Evolutionary conservation across 306 rosid genomes (phyloP).

Genomic region (Trichosanthes cucumerina): DNA sequence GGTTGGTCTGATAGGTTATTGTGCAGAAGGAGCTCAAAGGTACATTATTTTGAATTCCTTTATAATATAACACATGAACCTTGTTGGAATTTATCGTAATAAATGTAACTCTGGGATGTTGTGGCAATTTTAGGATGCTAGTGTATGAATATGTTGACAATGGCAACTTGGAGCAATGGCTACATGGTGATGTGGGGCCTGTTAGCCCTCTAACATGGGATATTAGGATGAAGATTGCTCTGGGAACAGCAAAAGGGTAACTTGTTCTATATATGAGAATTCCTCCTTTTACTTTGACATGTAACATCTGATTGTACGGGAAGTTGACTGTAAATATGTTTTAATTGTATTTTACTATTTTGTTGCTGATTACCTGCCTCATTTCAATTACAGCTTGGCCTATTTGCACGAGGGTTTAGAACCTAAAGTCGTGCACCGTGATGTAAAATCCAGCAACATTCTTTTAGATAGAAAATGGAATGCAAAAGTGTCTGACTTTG

Average conservation of each 20-base stretch:
- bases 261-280: constrained; percentile 1
- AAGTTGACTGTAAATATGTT: neutral
- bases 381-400: constrained; percentile 51
- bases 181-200: constrained; percentile 92
- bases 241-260: constrained; percentile 91
- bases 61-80: neutral
- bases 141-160: constrained; percentile 87
- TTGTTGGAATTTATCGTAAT: neutral
- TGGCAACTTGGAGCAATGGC: constrained; percentile 98
- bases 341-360: neutral
- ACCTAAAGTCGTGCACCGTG: constrained; percentile 98
- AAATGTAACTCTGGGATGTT: neutral
- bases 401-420: constrained; percentile 96
- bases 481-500: constrained; percentile 88
- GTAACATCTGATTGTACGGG: neutral
- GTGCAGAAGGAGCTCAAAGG: constrained; percentile 91
- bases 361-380: constrained; percentile 8
- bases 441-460: constrained; percentile 88
- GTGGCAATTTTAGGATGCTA: constrained; percentile 56
- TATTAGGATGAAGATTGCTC: constrained; percentile 69
- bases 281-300: constrained; percentile 1
- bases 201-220: constrained; percentile 92
- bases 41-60: constrained; percentile 19
- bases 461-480: constrained; percentile 89
- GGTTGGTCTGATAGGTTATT: constrained; percentile 85